Base-by-base conservation (phyloP, 2,329 filamentous ascomycete genomes). In the Penicillium sp. region DNA sequence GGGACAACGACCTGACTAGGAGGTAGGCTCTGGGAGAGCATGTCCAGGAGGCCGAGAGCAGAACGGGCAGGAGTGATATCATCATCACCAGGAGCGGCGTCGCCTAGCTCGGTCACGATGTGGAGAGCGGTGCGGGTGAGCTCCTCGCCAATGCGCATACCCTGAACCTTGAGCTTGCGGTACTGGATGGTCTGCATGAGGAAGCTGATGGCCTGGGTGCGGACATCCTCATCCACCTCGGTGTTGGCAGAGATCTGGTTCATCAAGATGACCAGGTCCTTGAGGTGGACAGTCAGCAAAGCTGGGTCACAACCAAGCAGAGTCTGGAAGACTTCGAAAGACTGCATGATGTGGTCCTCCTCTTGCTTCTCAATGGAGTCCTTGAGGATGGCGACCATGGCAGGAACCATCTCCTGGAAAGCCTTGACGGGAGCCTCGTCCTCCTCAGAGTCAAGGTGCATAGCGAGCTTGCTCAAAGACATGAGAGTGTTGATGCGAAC, bases 271-370 rank as follows among this genome's bases (percentile, higher is more conserved):
- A 97, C 83, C 9, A 99, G 84, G 69, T 97, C 91, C 73, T 89
- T 91, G 71, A 99, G 91, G 79, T 97, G 93, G 55, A 85, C 82
- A 64, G 88, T 89, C 52, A 97, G 81, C 50, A 97, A 84, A 47
- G 90, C 85, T 31, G 91, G 89, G 73, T 97, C 93, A 74, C 91
- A 96, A 63, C 89, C 90, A 53, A 99, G 85, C 69, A 97, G 88
- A 50, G 91, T 94, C 81, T 97, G 94, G 84, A 97, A 96, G 65
- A 96, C 92, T 74, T 97, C 94, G 68, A 97, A 99, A 27, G 91
- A 86, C 72, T 93, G 88, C 81, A 93, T 91, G 67, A 90, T 88
- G 73, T 89, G 89, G 72, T 96, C 93, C 68, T 97, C 93, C 68
- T 97, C 89, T 57, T 85, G 84, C 57, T 84, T 83, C 68, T 91